Evolutionary conservation across 2,329 filamentous ascomycete genomes (phyloP), one percentile per base, ranked within the genome.

Genomic region (Exutisphaerella laricina): DNA sequence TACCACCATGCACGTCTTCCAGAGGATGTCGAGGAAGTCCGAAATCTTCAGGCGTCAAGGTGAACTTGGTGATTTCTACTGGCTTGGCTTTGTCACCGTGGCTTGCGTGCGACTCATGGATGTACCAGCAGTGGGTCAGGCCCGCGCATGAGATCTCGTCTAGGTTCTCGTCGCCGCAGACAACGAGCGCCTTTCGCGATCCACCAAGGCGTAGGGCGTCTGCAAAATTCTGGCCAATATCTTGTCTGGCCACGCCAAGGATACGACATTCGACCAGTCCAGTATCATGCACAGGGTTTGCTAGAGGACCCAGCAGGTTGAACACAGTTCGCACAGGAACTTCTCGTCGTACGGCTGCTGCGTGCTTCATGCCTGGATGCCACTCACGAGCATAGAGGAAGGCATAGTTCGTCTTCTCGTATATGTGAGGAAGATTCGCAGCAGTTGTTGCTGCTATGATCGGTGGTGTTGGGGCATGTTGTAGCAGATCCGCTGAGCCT

Each of bases 321-420:
- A 98, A 98, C 55, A 98, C 90, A 2, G 92, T 98, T 57, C 92
- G 81, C 75, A 92, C 90, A 45, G 90, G 90, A 16, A 98, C 78
- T 63, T 94, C 85, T 60, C 80, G 85, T 49, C 92, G 84, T 51
- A 96, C 82, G 2, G 84, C 80, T 4, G 88, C 88, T 28, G 92
- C 88, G 64, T 89, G 83, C 63, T 80, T 83, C 84, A 97, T 96
- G 35, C 88, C 90, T 0, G 88, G 88, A 69, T 98, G 92, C 74
- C 96, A 98, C 54, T 92, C 85, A 28, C 92, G 90, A 0, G 92
- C 92, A 62, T 92, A 97, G 21, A 98, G 77, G 69, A 98, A 98
- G 50, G 85, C 85, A 70, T 97, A 98, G 69, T 94, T 96, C 49
- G 84, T 85, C 45, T 74, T 71, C 36, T 78, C 73, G 69, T 96